Base-by-base conservation (phyloP, 2,329 filamentous ascomycete genomes). In the Septoria linicola region DNA sequence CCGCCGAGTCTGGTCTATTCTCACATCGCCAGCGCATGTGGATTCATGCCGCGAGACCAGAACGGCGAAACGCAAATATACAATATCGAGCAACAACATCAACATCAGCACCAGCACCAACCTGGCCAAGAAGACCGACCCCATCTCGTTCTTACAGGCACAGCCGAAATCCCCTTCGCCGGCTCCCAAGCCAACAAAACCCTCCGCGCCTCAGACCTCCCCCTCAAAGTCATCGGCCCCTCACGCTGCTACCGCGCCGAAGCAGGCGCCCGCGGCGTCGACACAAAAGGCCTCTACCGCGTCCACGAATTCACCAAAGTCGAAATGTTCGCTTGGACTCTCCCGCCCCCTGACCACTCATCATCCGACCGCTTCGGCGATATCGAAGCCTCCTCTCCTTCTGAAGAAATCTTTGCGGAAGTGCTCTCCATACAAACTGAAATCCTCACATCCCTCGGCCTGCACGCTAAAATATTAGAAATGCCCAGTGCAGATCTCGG, bases 261-360 rank as follows among this genome's bases (percentile, higher is more conserved):
- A 73, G 93, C 93, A 0, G 93, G 93, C 25, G 88, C 90, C 1
- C 80, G 92, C 32, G 93, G 93, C 23, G 84, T 87, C 19, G 89
- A 93, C 62, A 96, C 91, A 1, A 96, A 96, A 72, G 93, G 93
- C 4, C 75, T 99, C 1, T 99, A 97, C 72, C 86, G 93, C 21
- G 93, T 99, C 3, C 93, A 99, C 72, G 93, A 99, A 72, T 99
- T 99, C 72, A 96, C 90, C 21, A 99, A 99, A 70, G 92, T 99
- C 0, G 93, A 99, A 71, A 84, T 99, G 77, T 97, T 99, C 68
- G 90, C 87, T 0, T 99, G 93, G 93, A 87, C 89, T 51, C 63
- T 2, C 67, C 65, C 25, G 8, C 41, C 41, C 30, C 66, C 54
- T 13, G 51, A 61, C 36, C 19, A 55, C 41, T 40, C 54, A 17